A percentile compares a stretch with the other conserved stretches of the same genome.
phyloP scores from a whole-genome alignment of 2,329 filamentous ascomycete genomes.

The Cladosporium sp. region DNA sequence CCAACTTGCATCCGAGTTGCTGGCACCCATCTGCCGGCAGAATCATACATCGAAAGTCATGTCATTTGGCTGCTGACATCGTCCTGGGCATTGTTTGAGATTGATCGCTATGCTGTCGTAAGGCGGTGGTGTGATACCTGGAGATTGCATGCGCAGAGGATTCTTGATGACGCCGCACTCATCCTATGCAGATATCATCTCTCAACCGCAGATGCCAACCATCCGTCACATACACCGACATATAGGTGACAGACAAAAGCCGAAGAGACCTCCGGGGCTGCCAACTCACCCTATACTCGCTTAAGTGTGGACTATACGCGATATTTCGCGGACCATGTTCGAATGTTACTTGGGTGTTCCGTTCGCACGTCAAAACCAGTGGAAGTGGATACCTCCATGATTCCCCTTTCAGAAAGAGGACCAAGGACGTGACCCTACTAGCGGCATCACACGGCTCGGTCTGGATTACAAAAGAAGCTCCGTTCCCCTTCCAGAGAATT shows the following conservation, averaged over 20 bases:
- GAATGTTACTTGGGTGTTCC: neutral
- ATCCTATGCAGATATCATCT: neutral
- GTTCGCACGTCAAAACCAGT: neutral
- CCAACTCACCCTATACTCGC: neutral
- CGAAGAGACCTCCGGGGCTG: neutral
- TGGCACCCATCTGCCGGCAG: neutral
- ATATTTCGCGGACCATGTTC: neutral
- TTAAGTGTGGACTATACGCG: neutral
- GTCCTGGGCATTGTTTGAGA: neutral
- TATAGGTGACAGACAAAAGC: neutral
- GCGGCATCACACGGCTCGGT: neutral
- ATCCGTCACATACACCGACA: constrained; percentile 3
- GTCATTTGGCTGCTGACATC: neutral
- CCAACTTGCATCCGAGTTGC: neutral
- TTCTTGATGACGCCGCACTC: neutral
- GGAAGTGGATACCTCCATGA: neutral
- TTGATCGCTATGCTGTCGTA: neutral
- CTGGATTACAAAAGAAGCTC: neutral
- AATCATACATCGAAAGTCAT: neutral
- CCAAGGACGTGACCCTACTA: neutral
- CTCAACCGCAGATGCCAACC: neutral
- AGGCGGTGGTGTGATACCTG: neutral
- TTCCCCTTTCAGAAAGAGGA: neutral
- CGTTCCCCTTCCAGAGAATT: neutral
- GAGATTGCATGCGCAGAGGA: neutral